Conservation (phyloP, 2,329 filamentous ascomycete genomes). For the Xylaria arbuscula region DNA sequence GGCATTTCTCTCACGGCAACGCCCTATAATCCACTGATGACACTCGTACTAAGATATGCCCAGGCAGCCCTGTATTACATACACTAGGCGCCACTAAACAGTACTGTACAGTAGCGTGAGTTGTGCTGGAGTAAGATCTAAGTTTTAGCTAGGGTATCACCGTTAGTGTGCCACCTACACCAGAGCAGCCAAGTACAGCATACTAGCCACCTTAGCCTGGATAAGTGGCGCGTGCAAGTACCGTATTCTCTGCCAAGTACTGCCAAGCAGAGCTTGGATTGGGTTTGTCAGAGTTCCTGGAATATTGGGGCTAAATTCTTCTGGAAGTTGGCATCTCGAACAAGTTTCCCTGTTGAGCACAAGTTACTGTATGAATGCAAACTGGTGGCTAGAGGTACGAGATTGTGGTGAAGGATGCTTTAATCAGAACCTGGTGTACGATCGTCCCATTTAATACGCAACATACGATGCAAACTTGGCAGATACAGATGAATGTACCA, state of each 20-base stretch:
- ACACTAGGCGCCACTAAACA: background rate
- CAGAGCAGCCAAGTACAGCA: background rate
- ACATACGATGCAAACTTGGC: background rate
- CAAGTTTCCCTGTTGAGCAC: slow-evolving; percentile 13
- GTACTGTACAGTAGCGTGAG: background rate
- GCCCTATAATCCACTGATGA: slow-evolving; percentile 2
- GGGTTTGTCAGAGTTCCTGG: slow-evolving; percentile 11
- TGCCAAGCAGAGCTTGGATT: slow-evolving; percentile 1
- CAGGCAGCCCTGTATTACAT: background rate
- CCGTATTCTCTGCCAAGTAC: slow-evolving; percentile 10
- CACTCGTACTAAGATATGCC: slow-evolving; percentile 1
- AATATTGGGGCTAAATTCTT: slow-evolving; percentile 9
- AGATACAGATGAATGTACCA: background rate
- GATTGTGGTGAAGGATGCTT: background rate
- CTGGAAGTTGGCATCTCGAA: slow-evolving; percentile 10
- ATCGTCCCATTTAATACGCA: background rate
- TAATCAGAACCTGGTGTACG: background rate
- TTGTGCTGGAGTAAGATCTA: background rate
- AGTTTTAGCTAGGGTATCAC: slow-evolving; percentile 2
- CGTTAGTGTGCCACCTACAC: background rate
- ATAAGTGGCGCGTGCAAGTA: background rate
- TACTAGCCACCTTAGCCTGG: slow-evolving; percentile 2
- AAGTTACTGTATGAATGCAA: slow-evolving; percentile 4
- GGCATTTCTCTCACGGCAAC: background rate
- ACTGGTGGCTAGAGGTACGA: background rate